Percentiles rank a stretch among this genome's conserved stretches.
These are phyloP conservation scores for Endotrypanum monterogeii DNA, from an alignment of 208 protist species.

Conservation along the genomic window DNA sequence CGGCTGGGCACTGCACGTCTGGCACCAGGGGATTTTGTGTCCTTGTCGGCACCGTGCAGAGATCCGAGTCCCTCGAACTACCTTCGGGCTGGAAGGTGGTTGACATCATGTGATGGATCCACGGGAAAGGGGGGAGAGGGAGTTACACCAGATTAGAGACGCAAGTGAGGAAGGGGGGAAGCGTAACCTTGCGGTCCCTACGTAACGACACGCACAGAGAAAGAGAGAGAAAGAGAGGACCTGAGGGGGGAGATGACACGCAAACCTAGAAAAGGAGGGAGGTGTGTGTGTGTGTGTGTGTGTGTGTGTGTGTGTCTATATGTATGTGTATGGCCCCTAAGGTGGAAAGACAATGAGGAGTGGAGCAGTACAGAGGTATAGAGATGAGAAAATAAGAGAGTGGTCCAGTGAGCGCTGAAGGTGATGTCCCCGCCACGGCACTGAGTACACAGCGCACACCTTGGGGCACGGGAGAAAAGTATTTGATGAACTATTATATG, in stretches of 20 bases:
- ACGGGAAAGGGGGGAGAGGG: background rate
- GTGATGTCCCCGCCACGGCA: too few relatives aligned
- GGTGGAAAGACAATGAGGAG: too few relatives aligned
- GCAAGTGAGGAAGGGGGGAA: background rate
- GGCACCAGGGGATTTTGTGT: conserved; percentile 23
- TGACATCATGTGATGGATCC: background rate
- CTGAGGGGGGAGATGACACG: background rate
- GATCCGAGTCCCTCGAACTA: conserved; percentile 4
- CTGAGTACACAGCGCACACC: too few relatives aligned
- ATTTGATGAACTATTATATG: too few relatives aligned
- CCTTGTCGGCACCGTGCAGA: conserved; percentile 17
- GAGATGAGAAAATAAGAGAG: too few relatives aligned
- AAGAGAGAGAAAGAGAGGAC: too few relatives aligned
- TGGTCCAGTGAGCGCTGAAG: too few relatives aligned
- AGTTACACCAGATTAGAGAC: background rate
- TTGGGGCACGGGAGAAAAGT: too few relatives aligned
- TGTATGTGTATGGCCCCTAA: background rate
- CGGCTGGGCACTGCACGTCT: conserved; percentile 3
- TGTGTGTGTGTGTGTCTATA: too few relatives aligned
- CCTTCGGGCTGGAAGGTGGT: too few relatives aligned
- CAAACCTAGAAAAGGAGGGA: background rate
- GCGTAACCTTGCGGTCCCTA: too few relatives aligned
- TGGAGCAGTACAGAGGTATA: too few relatives aligned
- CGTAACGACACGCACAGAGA: background rate
- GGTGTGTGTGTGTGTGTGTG: background rate